These are phyloP conservation scores for Acanthamoeba quina DNA, from an alignment of 208 protist genomes.

Conservation along the genomic window DNA sequence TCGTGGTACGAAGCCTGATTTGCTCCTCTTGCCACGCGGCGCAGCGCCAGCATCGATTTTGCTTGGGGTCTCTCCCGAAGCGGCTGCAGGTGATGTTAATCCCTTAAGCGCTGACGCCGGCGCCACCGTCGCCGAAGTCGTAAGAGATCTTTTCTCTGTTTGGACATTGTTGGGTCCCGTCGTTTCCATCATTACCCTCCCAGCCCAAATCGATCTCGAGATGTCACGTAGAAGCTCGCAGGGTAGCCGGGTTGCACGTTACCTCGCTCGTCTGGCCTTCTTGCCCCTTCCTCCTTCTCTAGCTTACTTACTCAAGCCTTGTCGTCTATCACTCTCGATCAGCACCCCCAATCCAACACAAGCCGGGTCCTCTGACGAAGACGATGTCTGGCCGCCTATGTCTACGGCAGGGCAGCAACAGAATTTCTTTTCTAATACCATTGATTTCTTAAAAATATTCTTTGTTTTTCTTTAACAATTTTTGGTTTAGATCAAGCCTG, in stretches of 20 bases:
- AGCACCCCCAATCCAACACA: too few species aligned
- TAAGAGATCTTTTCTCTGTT: not conserved
- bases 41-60: not conserved
- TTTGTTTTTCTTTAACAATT: too few species aligned
- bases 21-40: not conserved
- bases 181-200: too few species aligned
- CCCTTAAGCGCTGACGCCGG: not conserved
- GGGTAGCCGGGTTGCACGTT: too few species aligned
- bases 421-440: not conserved
- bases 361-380: too few species aligned
- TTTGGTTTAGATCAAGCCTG: not conserved
- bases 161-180: too few species aligned
- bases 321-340: too few species aligned
- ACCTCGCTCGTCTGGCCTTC: too few species aligned
- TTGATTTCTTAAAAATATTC: not conserved
- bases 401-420: not conserved
- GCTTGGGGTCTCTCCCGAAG: not conserved
- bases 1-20: conserved; percentile 44
- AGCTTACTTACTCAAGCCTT: too few species aligned
- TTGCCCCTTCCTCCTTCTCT: too few species aligned
- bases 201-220: too few species aligned
- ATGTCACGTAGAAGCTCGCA: too few species aligned
- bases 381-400: not conserved
- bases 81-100: not conserved
- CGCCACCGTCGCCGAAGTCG: not conserved